Conservation (phyloP, 345 rosid genomes). For the Syzygium grande region DNA sequence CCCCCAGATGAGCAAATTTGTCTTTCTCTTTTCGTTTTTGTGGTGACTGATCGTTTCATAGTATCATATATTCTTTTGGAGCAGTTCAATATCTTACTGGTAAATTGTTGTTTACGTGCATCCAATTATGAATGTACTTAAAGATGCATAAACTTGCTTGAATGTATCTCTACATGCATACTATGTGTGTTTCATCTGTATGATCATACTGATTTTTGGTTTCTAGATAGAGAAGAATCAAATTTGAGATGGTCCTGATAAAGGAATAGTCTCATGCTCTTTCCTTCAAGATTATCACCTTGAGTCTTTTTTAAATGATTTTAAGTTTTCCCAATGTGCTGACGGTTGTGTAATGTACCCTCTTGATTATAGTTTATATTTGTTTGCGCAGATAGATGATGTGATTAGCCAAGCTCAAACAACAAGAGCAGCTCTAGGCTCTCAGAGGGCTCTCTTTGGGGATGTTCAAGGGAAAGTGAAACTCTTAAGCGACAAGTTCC, state of each 20-base stretch:
- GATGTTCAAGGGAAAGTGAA: slow-evolving; percentile 97
- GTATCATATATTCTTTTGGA: background rate
- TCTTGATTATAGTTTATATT: background rate
- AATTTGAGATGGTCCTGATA: background rate
- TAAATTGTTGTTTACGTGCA: background rate
- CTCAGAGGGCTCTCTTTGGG: slow-evolving; percentile 81
- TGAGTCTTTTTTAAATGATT: background rate
- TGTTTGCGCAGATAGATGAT: slow-evolving; percentile 68
- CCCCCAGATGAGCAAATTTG: background rate
- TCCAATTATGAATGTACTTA: background rate
- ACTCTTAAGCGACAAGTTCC: slow-evolving; percentile 78
- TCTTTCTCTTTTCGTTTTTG: background rate
- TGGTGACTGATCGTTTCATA: background rate
- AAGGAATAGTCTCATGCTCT: background rate
- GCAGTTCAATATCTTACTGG: background rate
- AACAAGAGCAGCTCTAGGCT: slow-evolving; percentile 77
- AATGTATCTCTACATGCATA: background rate
- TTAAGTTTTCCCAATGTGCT: background rate
- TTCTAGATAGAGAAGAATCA: background rate
- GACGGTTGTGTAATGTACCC: background rate
- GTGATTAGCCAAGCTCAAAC: slow-evolving; percentile 95
- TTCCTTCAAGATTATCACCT: background rate
- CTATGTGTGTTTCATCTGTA: background rate
- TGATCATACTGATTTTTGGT: background rate
- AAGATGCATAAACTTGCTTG: background rate